Evolutionary conservation across 176 grass and related monocot genomes (phyloP).

Genomic region (Juncus effusus): DNA sequence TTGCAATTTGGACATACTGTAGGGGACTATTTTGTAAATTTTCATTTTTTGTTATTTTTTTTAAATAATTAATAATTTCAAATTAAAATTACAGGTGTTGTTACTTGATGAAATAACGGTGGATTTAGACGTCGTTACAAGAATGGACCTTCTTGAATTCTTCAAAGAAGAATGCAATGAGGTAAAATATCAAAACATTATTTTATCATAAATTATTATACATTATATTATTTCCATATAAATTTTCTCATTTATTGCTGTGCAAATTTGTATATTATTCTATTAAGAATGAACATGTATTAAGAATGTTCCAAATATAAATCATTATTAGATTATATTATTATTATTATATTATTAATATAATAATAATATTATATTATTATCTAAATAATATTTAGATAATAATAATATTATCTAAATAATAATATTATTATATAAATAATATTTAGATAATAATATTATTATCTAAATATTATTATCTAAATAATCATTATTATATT

Average conservation of each 20-base stretch:
- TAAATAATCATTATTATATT: too few species aligned
- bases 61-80: background rate
- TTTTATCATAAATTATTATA: background rate
- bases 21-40: background rate
- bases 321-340: too few species aligned
- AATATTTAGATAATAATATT: too few species aligned
- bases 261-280: background rate
- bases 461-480: too few species aligned
- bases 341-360: too few species aligned
- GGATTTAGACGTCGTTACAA: slow-evolving; percentile 84
- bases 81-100: slow-evolving; percentile 52
- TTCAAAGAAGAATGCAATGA: slow-evolving; percentile 95
- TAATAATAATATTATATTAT: too few species aligned
- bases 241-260: background rate
- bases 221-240: background rate
- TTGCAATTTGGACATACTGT: too few species aligned
- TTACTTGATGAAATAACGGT: slow-evolving; percentile 88
- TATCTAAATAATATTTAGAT: too few species aligned
- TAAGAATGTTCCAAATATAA: too few species aligned
- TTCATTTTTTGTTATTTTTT: slow-evolving; percentile 16
- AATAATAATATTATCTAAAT: too few species aligned
- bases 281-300: too few species aligned
- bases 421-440: too few species aligned
- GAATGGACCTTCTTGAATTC: slow-evolving; percentile 95
- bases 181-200: slow-evolving; percentile 30